Conservation (phyloP, 2,329 filamentous ascomycete species). For the Fusarium marasasianum region DNA sequence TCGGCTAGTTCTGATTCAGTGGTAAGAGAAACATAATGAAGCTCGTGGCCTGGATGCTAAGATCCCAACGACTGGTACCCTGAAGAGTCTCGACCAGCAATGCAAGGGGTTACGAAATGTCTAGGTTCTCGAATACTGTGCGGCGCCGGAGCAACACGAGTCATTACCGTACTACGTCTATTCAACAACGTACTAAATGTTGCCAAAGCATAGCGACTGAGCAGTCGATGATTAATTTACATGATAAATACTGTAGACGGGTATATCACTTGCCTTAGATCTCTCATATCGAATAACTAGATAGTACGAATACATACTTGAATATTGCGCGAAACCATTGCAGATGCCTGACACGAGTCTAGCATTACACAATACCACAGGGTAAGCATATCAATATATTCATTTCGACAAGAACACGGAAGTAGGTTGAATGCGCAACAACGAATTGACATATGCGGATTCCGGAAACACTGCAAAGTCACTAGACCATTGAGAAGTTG, state of each 20-base stretch:
- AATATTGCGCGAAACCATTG: not conserved
- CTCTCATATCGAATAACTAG: not conserved
- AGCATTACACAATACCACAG: not conserved
- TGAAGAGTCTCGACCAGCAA: constrained; percentile 3
- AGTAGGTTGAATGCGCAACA: not conserved
- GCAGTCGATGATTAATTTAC: not conserved
- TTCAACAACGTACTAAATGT: not conserved
- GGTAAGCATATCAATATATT: not conserved
- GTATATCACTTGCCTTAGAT: not conserved
- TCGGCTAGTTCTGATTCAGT: not conserved
- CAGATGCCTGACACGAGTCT: not conserved
- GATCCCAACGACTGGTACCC: constrained; percentile 15
- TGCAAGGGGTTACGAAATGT: constrained; percentile 1
- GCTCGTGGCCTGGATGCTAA: constrained; percentile 1
- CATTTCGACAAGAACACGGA: no score
- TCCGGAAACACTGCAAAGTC: not conserved
- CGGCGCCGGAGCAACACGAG: not conserved
- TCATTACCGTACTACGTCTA: not conserved
- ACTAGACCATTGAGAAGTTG: not conserved
- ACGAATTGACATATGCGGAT: not conserved
- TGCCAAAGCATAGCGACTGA: not conserved
- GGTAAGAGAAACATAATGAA: not conserved
- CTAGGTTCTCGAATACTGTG: not conserved
- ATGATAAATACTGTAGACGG: not conserved
- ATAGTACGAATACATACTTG: no score